Evolutionary conservation across 495 filamentous ascomycete genomes (phyloP), one percentile per base, ranked within the genome.

Genomic region (Neohortaea acidophila): DNA sequence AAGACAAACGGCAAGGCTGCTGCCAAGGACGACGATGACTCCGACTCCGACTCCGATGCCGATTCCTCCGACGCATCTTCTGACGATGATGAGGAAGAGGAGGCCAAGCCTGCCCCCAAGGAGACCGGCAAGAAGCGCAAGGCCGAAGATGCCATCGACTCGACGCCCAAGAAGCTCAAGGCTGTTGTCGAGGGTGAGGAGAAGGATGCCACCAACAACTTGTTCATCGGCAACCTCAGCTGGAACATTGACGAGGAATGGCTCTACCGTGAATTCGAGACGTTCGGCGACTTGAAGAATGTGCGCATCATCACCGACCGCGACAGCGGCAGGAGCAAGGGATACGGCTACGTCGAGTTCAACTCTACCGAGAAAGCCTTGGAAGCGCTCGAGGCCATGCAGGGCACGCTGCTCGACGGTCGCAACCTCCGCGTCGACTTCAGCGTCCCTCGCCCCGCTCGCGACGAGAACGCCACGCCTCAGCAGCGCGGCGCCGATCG

Each of bases 331-430:
- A 81, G 83, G 51, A 92, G 87, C 53, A 85, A 82, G 59, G 89
- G 89, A 47, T 97, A 91, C 61, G 89, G 91, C 48, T 97, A 94
- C 56, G 84, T 94, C 46, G 89, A 97, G 64, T 97, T 84, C 63
- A 63, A 66, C 51, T 72, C 63, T 41, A 62, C 70, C 47, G 72
- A 71, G 31, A 67, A 70, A 56, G 83, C 83, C 19, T 68, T 75
- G 50, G 77, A 77, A 59, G 91, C 91, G 46, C 73, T 77, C 44
- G 69, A 75, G 37, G 78, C 65, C 47, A 93, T 81, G 82, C 77
- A 81, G 57, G 84, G 74, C 38, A 57, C 71, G 37, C 72, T 81
- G 41, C 63, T 96, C 41, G 85, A 96, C 54, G 82, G 82, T 41
- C 91, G 89, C 46, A 62, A 65, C 38, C 67, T 94, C 59, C 86